Base-by-base conservation (phyloP, 1,139 yeast genomes). In the Debaryomycetaceae sp. region DNA sequence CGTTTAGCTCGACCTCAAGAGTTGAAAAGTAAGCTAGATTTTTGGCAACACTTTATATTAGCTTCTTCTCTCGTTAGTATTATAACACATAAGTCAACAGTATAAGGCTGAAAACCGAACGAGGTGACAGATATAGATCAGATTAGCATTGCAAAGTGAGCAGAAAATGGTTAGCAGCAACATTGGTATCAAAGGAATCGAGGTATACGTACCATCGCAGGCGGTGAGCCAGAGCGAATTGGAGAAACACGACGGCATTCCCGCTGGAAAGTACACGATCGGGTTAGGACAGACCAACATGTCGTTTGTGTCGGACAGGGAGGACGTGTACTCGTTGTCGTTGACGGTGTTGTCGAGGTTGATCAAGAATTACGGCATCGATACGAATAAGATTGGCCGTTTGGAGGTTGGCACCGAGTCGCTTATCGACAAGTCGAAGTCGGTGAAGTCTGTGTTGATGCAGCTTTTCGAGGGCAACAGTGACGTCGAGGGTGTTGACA, bases 321-420 rank as follows among this genome's bases (percentile, higher is more conserved):
- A 95, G 72, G 99, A 95, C 62, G 90, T 90, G 59, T 91, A 91
- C 75, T 93, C 99, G 37, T 76, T 95, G 76, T 76, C 89, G 34
- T 76, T 93, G 65, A 93, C 99, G 8, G 97, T 79, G 33, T 78
- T 87, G 51, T 81, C 87, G 50, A 81, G 81, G 51, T 80, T 95
- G 63, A 72, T 95, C 60, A 76, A 81, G 60, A 84, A 90, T 74
- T 84, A 89, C 78, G 75, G 82, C 65, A 80, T 95, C 58, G 97
- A 93, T 67, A 81, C 90, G 47, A 72, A 76, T 63, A 72, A 80
- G 45, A 82, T 95, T 62, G 99, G 99, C 56, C 84, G 99, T 66
- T 78, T 95, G 60, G 99, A 95, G 71, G 99, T 93, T 51, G 99
- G 99, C 59, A 95, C 99, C 49, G 99, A 95, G 75, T 93, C 99